Conservation (phyloP, 805 yeast genomes). For the Candida insectalens region DNA sequence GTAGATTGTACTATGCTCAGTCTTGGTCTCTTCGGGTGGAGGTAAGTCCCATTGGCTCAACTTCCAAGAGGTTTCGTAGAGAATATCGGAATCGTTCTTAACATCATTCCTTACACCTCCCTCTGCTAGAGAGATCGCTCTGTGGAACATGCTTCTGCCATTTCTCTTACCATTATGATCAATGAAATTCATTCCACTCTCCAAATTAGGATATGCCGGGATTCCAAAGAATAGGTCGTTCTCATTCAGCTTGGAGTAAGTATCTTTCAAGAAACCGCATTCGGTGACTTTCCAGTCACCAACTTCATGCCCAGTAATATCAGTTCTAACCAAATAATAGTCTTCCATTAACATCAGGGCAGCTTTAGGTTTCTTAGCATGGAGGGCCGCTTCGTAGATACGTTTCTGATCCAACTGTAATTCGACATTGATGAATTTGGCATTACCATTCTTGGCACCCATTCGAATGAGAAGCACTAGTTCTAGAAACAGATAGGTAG, state of each 20-base stretch:
- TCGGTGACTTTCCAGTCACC: constrained; percentile 1
- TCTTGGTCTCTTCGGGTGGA: constrained; percentile 22
- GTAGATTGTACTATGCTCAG: constrained; percentile 42
- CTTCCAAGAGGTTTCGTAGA: constrained; percentile 67
- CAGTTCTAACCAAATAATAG: constrained; percentile 17
- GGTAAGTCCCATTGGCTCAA: constrained; percentile 73
- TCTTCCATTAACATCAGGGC: constrained; percentile 43
- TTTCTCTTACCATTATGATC: constrained; percentile 18
- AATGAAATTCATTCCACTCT: constrained; percentile 37
- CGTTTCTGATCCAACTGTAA: constrained; percentile 19
- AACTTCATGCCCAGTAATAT: not conserved
- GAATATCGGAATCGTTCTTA: not conserved
- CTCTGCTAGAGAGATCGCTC: constrained; percentile 41
- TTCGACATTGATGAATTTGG: constrained; percentile 22
- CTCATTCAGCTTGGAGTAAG: constrained; percentile 50
- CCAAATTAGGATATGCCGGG: constrained; percentile 46
- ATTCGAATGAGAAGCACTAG: constrained; percentile 28
- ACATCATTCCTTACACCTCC: constrained; percentile 5
- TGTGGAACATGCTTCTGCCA: constrained; percentile 37
- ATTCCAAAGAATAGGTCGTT: constrained; percentile 57
- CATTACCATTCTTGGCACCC: constrained; percentile 25
- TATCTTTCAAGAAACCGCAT: constrained; percentile 14
- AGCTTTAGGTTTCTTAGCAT: constrained; percentile 27
- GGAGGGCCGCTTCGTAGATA: constrained; percentile 25
- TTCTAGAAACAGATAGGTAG: constrained; percentile 19